Base-by-base conservation (phyloP, 306 rosid species). In the Cucurbita pepo region DNA sequence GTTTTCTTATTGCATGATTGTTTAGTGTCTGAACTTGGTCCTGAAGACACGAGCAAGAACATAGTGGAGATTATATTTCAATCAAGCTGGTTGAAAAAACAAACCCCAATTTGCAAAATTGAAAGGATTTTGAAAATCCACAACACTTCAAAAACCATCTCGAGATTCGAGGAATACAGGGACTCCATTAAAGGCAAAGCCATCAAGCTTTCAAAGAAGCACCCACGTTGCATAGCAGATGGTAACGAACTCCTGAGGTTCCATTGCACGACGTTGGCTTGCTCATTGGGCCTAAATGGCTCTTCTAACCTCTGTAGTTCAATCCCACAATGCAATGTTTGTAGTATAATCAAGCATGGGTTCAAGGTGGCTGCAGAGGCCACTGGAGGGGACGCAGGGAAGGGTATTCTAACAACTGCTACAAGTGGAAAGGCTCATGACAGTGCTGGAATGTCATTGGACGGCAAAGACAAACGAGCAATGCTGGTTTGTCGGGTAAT, bases 401-500 rank as follows among this genome's bases (percentile, higher is more conserved):
- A 56, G 10, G 95, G 95, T 2, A 91, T 94, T 66, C 79, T 91
- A 76, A 94, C 99, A 1, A 89, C 97, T 0, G 99, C 95, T 2
- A 89, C 97, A 0, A 94, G 99, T 8, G 99, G 97, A 18, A 91
- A 79, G 76, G 99, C 99, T 0, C 99, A 94, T 16, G 97, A 94
- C 73, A 83, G 79, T 34, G 95, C 90, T 0, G 78, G 61, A 18
- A 73, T 62, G 36, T 44, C 79, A 10, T 25, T 5, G 1, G 86
- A 81, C 5, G 79, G 77, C 2, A 50, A 70, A 5, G 87, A 84
- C 52, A 82, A 72, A 74, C 83, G 95, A 75, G 99, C 97, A 21
- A 94, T 94, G 99, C 81, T 94, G 85, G 99, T 94, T 79, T 94
- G 99, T 82, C 44, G 99, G 30, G 99, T 94, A 82, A 91, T 94